Evolutionary conservation across 139 green algal genomes (phyloP), one percentile per base, ranked within the genome.

Genomic region (Ulvella scutata): DNA sequence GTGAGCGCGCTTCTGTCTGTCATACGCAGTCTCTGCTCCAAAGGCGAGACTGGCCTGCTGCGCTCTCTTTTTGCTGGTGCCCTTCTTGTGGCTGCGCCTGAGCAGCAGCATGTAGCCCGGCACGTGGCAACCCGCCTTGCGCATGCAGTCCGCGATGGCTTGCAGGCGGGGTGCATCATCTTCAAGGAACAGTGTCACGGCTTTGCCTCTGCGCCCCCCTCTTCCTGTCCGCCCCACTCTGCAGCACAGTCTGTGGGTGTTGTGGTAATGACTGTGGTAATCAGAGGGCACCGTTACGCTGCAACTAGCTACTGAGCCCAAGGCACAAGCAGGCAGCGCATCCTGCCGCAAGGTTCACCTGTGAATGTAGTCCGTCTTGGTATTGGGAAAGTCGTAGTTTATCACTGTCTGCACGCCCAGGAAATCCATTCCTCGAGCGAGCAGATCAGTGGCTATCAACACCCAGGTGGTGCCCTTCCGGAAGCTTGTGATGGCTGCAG

Each of bases 381-480:
- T 85, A 26, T 78, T 62, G 0, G 95, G 95, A 74, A 94, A 96
- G 84, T 99, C 95, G 67, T 93, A 98, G 78, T 98, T 98, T 72
- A 99, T 80, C 13, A 99, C 94, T 0, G 88, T 93, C 74, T 90
- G 88, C 17, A 99, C 89, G 3, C 87, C 91, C 17, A 90, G 76
- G 79, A 99, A 97, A 80, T 96, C 90, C 90, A 96, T 94, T 29
- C 91, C 88, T 26, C 88, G 85, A 4, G 82, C 92, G 35, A 99
- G 81, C 3, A 99, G 77, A 85, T 99, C 95, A 1, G 95, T 99
- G 61, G 91, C 84, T 23, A 99, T 86, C 37, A 99, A 85, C 61
- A 98, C 77, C 91, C 93, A 97, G 9, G 87, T 93, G 13, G 61
- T 76, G 9, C 92, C 79, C 3, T 43, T 76, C 38, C 90, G 75